Conservation (phyloP, 2,329 filamentous ascomycete species). For the Purpureocillium lavendulum region DNA sequence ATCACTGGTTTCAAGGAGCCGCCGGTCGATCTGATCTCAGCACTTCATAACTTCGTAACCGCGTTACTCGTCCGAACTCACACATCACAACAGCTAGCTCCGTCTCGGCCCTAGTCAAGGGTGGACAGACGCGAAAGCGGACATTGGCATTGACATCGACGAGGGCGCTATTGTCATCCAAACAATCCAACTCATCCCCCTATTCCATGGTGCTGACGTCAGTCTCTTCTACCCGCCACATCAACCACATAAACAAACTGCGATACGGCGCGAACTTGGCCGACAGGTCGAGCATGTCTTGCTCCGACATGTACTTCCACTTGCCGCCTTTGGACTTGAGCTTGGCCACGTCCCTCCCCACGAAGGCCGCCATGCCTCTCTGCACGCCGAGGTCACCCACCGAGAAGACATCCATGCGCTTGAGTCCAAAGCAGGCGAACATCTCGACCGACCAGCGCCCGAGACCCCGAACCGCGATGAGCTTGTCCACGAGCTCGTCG, state of each 20-base stretch:
- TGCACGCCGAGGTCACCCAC: slow-evolving; percentile 91
- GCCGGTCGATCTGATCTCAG: too few species aligned
- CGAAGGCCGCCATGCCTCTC: slow-evolving; percentile 83
- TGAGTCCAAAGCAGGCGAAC: slow-evolving; percentile 95
- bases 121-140: too few species aligned
- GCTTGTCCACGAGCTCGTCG: slow-evolving; percentile 72
- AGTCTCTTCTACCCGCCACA: slow-evolving; percentile 82
- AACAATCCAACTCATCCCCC: background rate
- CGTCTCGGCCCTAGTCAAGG: too few species aligned
- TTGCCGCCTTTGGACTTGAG: slow-evolving; percentile 76
- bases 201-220: slow-evolving; percentile 56
- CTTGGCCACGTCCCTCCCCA: slow-evolving; percentile 74
- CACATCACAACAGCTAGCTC: too few species aligned
- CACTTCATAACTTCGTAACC: background rate
- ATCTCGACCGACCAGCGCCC: slow-evolving; percentile 93
- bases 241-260: slow-evolving; percentile 96
- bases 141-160: too few species aligned
- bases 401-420: slow-evolving; percentile 88
- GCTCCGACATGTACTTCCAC: slow-evolving; percentile 96
- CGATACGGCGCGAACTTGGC: slow-evolving; percentile 80
- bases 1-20: background rate
- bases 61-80: too few species aligned
- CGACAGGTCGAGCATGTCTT: slow-evolving; percentile 80
- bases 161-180: too few species aligned
- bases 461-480: slow-evolving; percentile 80